Evolutionary conservation across 148 eudicot species (phyloP), one percentile per base, ranked within the genome.

Genomic region (Nepenthes gracilis): DNA sequence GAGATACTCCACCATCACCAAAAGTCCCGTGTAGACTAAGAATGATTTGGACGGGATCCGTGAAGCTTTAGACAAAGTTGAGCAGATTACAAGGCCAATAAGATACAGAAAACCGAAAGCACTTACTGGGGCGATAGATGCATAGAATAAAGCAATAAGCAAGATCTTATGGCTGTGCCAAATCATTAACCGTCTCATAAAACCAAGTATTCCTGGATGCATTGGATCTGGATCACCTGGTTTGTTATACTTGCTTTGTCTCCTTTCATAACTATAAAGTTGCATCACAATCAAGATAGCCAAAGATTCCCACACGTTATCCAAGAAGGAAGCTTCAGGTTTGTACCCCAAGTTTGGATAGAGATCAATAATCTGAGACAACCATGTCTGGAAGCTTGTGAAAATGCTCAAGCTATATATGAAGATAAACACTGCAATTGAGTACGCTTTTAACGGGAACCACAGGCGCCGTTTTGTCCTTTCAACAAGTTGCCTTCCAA

Each of bases 211-310:
- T 54, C 95, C 97, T 37, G 80, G 55, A 63, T 81, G 84, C 77
- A 78, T 62, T 52, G 81, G 71, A 45, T 74, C 78, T 59, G 66
- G 64, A 49, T 82, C 79, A 73, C 70, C 79, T 49, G 74, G 72
- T 12, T 64, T 70, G 5, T 33, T 58, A 64, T 63, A 64, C 70
- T 79, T 89, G 89, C 87, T 93, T 72, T 93, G 87, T 68, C 96
- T 82, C 72, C 99, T 81, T 75, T 89, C 99, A 47, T 93, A 93
- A 77, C 96, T 93, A 72, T 89, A 93, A 63, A 93, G 96, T 77
- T 93, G 99, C 99, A 93, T 93, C 58, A 89, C 99, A 70, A 89
- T 79, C 78, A 89, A 68, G 60, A 89, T 74, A 66, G 99, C 99
- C 48, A 93, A 73, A 50, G 99, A 86, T 67, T 93, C 92, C 85